Evolutionary conservation across 2,329 filamentous ascomycete species (phyloP), one percentile per base, ranked within the genome.

Genomic region (Colletotrichum sp.): DNA sequence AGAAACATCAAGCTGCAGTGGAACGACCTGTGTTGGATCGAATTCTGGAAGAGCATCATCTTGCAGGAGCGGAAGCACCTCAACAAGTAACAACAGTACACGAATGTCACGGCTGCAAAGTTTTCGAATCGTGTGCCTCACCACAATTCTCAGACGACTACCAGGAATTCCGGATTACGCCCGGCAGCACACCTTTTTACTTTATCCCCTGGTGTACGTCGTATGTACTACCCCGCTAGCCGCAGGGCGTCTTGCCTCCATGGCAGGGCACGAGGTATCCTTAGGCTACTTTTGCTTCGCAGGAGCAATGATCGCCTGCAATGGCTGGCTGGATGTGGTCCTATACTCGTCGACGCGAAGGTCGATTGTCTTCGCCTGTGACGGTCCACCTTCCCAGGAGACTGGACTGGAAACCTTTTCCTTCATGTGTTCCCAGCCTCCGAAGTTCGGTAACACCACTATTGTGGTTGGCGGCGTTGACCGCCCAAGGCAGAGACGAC

Each of bases 171-270:
- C 75, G 2, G 68, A 72, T 15, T 83, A 81, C 2, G 80, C 82
- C 3, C 85, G 84, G 75, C 88, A 90, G 76, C 88, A 88, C 7
- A 87, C 90, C 10, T 92, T 94, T 77, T 91, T 94, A 34, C 87
- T 93, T 9, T 95, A 95, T 76, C 93, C 93, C 0, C 80, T 93
- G 78, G 92, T 94, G 77, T 95, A 95, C 81, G 88, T 94, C 8
- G 79, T 93, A n/a, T 93, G 93, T 80, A 95, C 93, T 0, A 87
- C 92, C 0, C 93, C 93, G 0, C 86, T 95, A 1, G 92, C 92
- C 6, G 87, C 90, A 0, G 92, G 92, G 16, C 90, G 93, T 75
- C 92, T 94, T 80, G 89, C 89, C 18, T 89, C 88, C 24, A 93
- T 94, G 89, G 88, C 90, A 0, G 89, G 90, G 1, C 83, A 85